phyloP scores from a whole-genome alignment of 2,329 filamentous ascomycete species.

The Emericellopsis atlantica region DNA sequence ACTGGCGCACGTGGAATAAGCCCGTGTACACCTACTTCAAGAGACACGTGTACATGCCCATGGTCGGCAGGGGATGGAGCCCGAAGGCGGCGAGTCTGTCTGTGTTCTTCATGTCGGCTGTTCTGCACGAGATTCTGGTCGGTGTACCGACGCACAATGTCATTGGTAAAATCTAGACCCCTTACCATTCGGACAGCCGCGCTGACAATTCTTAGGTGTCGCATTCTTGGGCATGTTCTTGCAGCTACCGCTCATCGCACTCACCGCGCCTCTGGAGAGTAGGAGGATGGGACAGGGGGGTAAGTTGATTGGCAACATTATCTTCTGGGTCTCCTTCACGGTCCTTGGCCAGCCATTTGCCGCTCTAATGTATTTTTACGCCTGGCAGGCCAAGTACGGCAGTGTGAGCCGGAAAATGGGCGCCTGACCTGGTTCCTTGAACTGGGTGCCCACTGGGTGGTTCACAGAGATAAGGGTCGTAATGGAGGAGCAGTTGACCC shows the following conservation, averaged over 20 bases:
- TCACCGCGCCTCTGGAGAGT: conserved; percentile 71
- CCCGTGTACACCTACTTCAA: conserved; percentile 96
- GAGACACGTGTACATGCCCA: conserved; percentile 79
- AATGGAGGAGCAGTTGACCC: neutral
- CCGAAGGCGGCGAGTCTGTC: conserved; percentile 57
- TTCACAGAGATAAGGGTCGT: neutral
- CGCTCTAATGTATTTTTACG: conserved; percentile 90
- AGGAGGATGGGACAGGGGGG: conserved; percentile 59
- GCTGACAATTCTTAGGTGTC: conserved; percentile 43
- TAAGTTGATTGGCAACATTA: conserved; percentile 75
- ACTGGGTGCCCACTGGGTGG: neutral
- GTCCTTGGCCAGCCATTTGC: conserved; percentile 90
- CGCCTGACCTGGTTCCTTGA: neutral
- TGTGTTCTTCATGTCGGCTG: conserved; percentile 79
- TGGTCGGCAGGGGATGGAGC: conserved; percentile 74
- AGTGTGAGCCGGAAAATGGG: conserved; percentile 44
- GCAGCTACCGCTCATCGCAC: conserved; percentile 74
- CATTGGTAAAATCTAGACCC: conserved; percentile 45
- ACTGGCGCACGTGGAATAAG: conserved; percentile 97
- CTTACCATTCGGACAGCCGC: conserved; percentile 3
- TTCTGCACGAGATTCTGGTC: conserved; percentile 85
- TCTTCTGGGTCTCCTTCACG: conserved; percentile 96
- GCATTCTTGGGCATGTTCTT: conserved; percentile 91
- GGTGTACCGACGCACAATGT: conserved; percentile 92
- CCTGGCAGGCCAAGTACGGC: conserved; percentile 96